Evolutionary conservation across 495 filamentous ascomycete species (phyloP).

Genomic region (Trichodelitschia bisporula): DNA sequence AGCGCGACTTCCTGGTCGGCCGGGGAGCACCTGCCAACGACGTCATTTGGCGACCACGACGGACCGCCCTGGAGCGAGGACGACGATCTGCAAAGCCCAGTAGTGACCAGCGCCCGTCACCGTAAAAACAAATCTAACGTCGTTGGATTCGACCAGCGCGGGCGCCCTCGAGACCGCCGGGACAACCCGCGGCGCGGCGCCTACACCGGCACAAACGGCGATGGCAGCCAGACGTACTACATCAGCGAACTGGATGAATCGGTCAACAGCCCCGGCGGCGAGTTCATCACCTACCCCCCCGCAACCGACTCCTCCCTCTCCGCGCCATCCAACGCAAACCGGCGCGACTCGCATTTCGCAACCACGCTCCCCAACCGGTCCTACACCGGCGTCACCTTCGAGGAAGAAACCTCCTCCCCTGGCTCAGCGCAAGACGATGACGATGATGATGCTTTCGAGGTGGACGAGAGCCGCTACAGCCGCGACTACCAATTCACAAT

Average conservation of each 20-base stretch:
- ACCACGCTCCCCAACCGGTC: constrained; percentile 24
- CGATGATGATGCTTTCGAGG: constrained; percentile 27
- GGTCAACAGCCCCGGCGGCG: constrained; percentile 48
- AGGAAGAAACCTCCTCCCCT: constrained; percentile 17
- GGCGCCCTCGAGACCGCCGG: constrained; percentile 14
- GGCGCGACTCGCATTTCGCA: constrained; percentile 22
- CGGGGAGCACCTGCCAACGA: constrained; percentile 39
- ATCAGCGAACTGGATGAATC: constrained; percentile 38
- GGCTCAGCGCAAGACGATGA: constrained; percentile 30
- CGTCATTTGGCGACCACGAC: constrained; percentile 46
- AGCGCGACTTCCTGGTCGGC: neutral
- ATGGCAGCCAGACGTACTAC: constrained; percentile 59
- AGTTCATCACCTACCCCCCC: constrained; percentile 60
- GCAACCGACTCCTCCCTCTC: neutral
- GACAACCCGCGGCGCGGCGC: constrained; percentile 28
- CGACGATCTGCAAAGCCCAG: constrained; percentile 81
- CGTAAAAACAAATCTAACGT: constrained; percentile 60
- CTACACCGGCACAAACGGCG: constrained; percentile 37
- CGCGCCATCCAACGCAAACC: constrained; percentile 11
- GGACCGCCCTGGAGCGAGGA: constrained; percentile 96
- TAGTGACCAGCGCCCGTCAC: constrained; percentile 49
- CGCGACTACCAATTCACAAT: constrained; percentile 88
- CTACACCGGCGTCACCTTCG: no score
- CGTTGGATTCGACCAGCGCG: constrained; percentile 21
- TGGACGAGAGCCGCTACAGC: constrained; percentile 44